Base-by-base conservation (phyloP, 108 stramenopile genomes). In the Cyclotella sp. region DNA sequence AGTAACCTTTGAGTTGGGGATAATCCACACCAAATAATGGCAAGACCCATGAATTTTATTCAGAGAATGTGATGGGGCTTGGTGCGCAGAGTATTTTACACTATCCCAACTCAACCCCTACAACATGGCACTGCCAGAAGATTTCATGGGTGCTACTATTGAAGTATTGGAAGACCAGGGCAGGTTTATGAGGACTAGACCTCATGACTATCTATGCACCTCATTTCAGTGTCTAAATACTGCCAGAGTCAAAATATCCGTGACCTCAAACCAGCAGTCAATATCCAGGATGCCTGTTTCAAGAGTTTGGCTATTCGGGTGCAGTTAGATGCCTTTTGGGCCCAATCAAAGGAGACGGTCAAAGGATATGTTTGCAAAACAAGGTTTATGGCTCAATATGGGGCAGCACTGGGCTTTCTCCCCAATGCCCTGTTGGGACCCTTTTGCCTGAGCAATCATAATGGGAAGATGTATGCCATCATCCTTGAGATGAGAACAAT, bases 381-480 rank as follows among this genome's bases (percentile, higher is more conserved):
- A 8, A 6, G 42, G 24, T 43, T 43, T 55, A 16, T 40, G 53
- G 12, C 24, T 12, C 40, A 9, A 11, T 70, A 70, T 41, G 69
- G 55, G 41, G 10, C 6, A 6, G 69, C 69, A n/a, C 24, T 70
- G 19, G 69, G 57, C 11, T 27, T 70, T 9, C 7, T 16, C 22
- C 16, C 51, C 6, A 19, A 40, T 9, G 52, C 69, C 11, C 51
- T n/a, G 11, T 24, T 70, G 14, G 69, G 69, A 13, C 69, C 69
- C 16, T 58, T 54, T 40, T n/a, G n/a, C 16, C 24, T 70, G 39
- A 52, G 69, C 22, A 16, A 68, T 26, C 51, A 53, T n/a, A 45
- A 68, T 27, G 42, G 67, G 15, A 68, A 47, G 67, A 6, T 27
- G 24, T 9, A 68, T 9, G 67, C 67, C 10, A 68, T 68, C 27